Evolutionary conservation across 306 rosid species (phyloP).

Genomic region (Malus orientalis): DNA sequence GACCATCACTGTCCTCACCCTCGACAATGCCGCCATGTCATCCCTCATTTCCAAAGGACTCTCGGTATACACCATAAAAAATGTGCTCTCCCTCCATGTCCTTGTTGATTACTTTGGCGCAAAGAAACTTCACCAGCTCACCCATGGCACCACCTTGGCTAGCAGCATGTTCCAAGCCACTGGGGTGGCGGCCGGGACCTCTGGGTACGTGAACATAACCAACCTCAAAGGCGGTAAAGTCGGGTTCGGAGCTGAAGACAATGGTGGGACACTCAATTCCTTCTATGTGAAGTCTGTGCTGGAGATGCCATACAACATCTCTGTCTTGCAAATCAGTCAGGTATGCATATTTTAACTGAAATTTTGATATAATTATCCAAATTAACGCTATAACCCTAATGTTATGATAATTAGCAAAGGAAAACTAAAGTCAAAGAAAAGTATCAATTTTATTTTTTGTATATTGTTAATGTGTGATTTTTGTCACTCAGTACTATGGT

Average conservation of each 20-base stretch:
- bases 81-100: constrained; percentile 82
- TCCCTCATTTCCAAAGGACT: constrained; percentile 53
- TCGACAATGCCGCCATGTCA: constrained; percentile 86
- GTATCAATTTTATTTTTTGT: too few relatives aligned
- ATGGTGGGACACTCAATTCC: constrained; percentile 44
- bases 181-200: constrained; percentile 63
- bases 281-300: constrained; percentile 59
- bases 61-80: constrained; percentile 51
- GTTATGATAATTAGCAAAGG: too few relatives aligned
- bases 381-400: too few relatives aligned
- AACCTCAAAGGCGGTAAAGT: constrained; percentile 72
- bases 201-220: constrained; percentile 86
- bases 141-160: constrained; percentile 55
- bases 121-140: constrained; percentile 79
- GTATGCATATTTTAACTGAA: not conserved
- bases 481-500: too few relatives aligned
- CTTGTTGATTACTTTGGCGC: constrained; percentile 86
- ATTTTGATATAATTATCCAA: too few relatives aligned
- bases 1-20: constrained; percentile 82
- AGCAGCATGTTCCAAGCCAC: constrained; percentile 77
- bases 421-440: too few relatives aligned
- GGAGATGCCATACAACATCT: constrained; percentile 64
- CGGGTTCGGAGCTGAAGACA: constrained; percentile 63
- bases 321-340: constrained; percentile 70
- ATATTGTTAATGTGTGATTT: too few relatives aligned